These are phyloP conservation scores for Talaromyces sp. DNA, from an alignment of 2,329 filamentous ascomycete genomes.

Conservation along the genomic window DNA sequence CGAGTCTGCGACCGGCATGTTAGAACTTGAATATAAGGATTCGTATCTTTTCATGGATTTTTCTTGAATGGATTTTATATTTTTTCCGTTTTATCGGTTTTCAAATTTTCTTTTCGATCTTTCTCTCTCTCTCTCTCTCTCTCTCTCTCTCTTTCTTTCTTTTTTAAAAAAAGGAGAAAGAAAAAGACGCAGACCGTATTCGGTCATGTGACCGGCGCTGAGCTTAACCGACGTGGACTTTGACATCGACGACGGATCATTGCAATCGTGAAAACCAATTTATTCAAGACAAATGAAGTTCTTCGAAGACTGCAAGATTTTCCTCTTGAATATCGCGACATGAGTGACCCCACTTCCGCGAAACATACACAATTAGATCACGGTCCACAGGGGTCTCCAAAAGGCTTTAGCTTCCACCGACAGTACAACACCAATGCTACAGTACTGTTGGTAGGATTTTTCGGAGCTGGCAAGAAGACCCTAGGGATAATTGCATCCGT, in stretches of 20 bases:
- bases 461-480: conserved; percentile 72
- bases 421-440: conserved; percentile 20
- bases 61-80: too few species aligned
- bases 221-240: neutral
- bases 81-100: too few species aligned
- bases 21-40: too few species aligned
- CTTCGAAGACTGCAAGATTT: too few species aligned
- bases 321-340: neutral
- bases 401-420: conserved; percentile 10
- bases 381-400: neutral
- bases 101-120: too few species aligned
- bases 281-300: too few species aligned
- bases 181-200: too few species aligned
- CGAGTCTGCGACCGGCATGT: too few species aligned
- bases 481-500: conserved; percentile 72
- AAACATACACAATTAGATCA: neutral
- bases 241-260: neutral
- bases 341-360: neutral
- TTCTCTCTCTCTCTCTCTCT: too few species aligned
- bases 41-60: too few species aligned
- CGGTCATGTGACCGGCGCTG: neutral
- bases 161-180: too few species aligned
- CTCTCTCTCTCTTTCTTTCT: too few species aligned
- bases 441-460: conserved; percentile 70
- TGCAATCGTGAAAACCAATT: neutral